Evolutionary conservation across 108 stramenopile genomes (phyloP).

Genomic region (Cylindrotheca fusiformis): DNA sequence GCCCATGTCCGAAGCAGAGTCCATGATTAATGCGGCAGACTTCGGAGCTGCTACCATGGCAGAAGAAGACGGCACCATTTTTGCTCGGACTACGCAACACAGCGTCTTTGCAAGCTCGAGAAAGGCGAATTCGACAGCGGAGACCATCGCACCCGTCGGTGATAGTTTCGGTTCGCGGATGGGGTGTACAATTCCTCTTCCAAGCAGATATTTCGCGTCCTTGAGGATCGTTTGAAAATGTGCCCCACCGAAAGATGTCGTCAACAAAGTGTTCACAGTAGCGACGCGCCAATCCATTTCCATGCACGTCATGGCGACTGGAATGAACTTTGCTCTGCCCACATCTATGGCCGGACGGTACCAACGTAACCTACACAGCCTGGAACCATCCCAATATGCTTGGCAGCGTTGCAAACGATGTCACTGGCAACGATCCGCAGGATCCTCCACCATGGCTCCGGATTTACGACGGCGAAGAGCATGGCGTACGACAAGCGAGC

Average conservation of each 20-base stretch:
- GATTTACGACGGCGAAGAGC: slow-evolving; percentile 81
- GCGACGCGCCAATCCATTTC: not conserved
- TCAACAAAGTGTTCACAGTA: slow-evolving; percentile 59
- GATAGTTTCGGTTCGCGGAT: slow-evolving; percentile 62
- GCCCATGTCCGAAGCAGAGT: slow-evolving; percentile 64
- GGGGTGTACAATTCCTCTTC: slow-evolving; percentile 11
- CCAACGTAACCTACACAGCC: slow-evolving; percentile 51
- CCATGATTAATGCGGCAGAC: slow-evolving; percentile 83
- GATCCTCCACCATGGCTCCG: slow-evolving; percentile 60
- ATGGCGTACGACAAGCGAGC: slow-evolving; percentile 84
- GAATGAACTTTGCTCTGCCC: slow-evolving; percentile 69
- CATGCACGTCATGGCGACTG: slow-evolving; percentile 49
- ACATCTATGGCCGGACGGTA: slow-evolving; percentile 40
- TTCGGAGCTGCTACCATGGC: slow-evolving; percentile 55
- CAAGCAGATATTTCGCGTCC: slow-evolving; percentile 27
- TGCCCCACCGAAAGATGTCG: slow-evolving; percentile 42
- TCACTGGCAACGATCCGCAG: slow-evolving; percentile 61
- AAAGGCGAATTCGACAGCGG: not conserved
- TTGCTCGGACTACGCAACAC: slow-evolving; percentile 59
- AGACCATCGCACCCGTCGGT: slow-evolving; percentile 24
- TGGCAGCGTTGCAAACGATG: slow-evolving; percentile 68
- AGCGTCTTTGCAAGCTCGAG: slow-evolving; percentile 35
- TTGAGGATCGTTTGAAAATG: slow-evolving; percentile 29
- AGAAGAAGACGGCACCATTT: slow-evolving; percentile 24
- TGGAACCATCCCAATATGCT: slow-evolving; percentile 87